phyloP scores from a whole-genome alignment of 176 grass and related monocot species.

The Hyparrhenia diplandra region DNA sequence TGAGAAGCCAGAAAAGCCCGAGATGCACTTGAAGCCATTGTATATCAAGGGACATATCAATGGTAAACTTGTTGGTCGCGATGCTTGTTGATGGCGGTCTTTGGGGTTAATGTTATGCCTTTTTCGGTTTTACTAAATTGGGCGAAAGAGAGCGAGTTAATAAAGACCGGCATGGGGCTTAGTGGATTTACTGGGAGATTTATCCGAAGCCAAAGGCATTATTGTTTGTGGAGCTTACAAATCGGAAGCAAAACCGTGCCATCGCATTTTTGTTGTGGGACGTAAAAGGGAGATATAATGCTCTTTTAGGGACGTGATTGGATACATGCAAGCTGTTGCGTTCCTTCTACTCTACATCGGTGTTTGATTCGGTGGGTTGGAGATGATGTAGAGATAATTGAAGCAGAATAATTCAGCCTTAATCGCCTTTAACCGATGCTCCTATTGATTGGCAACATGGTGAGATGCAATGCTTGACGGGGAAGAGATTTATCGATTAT shows the following conservation, averaged over 20 bases:
- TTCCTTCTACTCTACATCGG: too few relatives aligned
- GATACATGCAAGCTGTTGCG: too few relatives aligned
- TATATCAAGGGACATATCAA: background rate
- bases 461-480: background rate
- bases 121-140: background rate
- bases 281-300: too few relatives aligned
- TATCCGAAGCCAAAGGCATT: too few relatives aligned
- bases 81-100: background rate
- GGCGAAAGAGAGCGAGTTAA: background rate
- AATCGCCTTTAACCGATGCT: background rate
- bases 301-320: too few relatives aligned
- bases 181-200: background rate
- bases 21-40: background rate
- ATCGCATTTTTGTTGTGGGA: too few relatives aligned
- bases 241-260: background rate
- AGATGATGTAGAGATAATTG: slow-evolving; percentile 1
- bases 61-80: too few relatives aligned
- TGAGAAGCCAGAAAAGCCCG: background rate
- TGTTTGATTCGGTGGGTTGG: background rate
- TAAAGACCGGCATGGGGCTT: background rate
- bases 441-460: background rate
- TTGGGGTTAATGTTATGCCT: background rate
- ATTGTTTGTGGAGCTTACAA: background rate
- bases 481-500: background rate
- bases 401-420: background rate